These are phyloP conservation scores for Pseudopyrenochaeta lycopersici DNA, from an alignment of 2,329 filamentous ascomycete species.

Conservation along the genomic window DNA sequence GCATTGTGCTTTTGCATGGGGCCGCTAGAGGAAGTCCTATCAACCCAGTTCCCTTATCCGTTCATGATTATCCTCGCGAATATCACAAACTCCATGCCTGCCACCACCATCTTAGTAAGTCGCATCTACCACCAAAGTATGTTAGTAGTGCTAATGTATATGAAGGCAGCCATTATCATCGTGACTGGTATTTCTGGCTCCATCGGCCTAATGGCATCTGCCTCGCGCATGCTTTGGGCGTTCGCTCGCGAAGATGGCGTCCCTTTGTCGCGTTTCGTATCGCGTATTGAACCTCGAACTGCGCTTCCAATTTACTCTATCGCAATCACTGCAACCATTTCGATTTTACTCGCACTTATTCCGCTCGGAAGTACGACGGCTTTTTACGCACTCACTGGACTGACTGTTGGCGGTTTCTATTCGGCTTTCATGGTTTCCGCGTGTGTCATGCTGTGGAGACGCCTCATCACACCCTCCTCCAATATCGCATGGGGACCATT, in stretches of 20 bases:
- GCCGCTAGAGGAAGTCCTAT: constrained; percentile 25
- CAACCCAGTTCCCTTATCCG: constrained; percentile 36
- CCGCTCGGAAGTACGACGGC: constrained; percentile 15
- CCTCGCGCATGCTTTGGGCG: constrained; percentile 25
- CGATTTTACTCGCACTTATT: constrained; percentile 18
- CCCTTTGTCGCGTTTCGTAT: constrained; percentile 29
- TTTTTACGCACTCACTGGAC: constrained; percentile 16
- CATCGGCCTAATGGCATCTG: constrained; percentile 18
- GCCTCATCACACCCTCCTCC: not conserved
- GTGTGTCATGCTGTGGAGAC: constrained; percentile 11
- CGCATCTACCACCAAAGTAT: not conserved
- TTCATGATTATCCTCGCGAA: constrained; percentile 59
- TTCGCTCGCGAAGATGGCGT: constrained; percentile 25
- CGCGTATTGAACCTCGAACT: constrained; percentile 11
- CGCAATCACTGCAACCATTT: constrained; percentile 19
- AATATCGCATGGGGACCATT: constrained; percentile 17
- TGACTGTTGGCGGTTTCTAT: constrained; percentile 18
- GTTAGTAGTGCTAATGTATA: not conserved
- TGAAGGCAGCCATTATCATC: constrained; percentile 12
- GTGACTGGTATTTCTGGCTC: constrained; percentile 11
- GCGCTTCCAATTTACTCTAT: constrained; percentile 53
- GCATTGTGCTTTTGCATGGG: constrained; percentile 40
- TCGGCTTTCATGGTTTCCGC: constrained; percentile 19
- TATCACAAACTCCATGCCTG: not conserved
- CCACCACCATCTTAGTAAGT: not conserved